A percentile compares a stretch with the other conserved stretches of the same genome.
These are phyloP conservation scores for Aspergillus neotritici DNA, from an alignment of 2,329 filamentous ascomycete species.

Conservation along the genomic window DNA sequence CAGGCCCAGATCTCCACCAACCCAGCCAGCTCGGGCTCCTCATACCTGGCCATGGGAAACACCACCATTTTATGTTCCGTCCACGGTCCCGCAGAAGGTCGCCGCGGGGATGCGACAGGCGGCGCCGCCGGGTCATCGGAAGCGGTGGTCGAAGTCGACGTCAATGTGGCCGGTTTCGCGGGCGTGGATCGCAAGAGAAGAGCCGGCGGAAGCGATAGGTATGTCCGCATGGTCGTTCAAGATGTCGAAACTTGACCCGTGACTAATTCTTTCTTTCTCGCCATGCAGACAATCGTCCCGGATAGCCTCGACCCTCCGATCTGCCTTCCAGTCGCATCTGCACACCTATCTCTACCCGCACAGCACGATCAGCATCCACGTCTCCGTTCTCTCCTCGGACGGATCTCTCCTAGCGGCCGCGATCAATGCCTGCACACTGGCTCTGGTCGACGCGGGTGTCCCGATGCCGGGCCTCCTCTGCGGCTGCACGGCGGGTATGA, in stretches of 20 bases:
- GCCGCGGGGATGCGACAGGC: slow-evolving; percentile 44
- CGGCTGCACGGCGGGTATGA: slow-evolving; percentile 76
- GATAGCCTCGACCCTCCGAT: slow-evolving; percentile 61
- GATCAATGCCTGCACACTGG: slow-evolving; percentile 84
- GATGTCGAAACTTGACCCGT: no score
- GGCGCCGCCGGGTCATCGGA: slow-evolving; percentile 44
- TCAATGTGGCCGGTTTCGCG: slow-evolving; percentile 81
- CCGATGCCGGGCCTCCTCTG: slow-evolving; percentile 91
- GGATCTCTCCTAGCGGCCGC: slow-evolving; percentile 84
- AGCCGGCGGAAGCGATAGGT: slow-evolving; percentile 69
- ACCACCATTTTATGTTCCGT: slow-evolving; percentile 95
- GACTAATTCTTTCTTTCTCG: no score
- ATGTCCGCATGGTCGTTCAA: slow-evolving; percentile 26
- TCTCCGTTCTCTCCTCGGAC: slow-evolving; percentile 86
- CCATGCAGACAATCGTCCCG: slow-evolving; percentile 60
- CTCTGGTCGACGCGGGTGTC: slow-evolving; percentile 88
- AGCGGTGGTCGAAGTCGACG: slow-evolving; percentile 71
- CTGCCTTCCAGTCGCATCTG: slow-evolving; percentile 69
- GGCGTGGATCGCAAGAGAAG: slow-evolving; percentile 77
- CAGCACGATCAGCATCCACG: slow-evolving; percentile 71
- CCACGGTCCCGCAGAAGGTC: slow-evolving; percentile 71
- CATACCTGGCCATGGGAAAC: slow-evolving; percentile 94
- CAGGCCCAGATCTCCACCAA: slow-evolving; percentile 89
- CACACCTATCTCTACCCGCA: slow-evolving; percentile 87
- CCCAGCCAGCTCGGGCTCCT: slow-evolving; percentile 84